Evolutionary conservation across 768 basidiomycete species (phyloP).

Genomic region (Amyloporia xantha): DNA sequence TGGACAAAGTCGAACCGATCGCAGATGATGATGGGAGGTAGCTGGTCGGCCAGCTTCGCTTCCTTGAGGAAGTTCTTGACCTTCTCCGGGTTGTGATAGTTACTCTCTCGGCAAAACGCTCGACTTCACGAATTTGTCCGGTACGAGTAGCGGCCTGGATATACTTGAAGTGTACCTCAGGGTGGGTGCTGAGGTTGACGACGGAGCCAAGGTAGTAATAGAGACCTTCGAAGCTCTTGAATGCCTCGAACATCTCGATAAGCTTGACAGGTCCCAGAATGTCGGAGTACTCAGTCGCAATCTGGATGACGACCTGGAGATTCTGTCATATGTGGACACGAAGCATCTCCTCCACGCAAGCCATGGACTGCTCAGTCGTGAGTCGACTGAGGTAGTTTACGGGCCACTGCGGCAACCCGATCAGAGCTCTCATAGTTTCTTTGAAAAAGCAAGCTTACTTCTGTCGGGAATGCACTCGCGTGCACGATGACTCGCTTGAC

Average conservation of each 20-base stretch:
- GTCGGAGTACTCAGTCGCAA: constrained; percentile 98
- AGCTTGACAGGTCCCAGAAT: constrained; percentile 95
- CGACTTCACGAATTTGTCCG: constrained; percentile 97
- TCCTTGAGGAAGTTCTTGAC: constrained; percentile 99
- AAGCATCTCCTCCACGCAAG: constrained; percentile 96
- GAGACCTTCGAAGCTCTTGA: constrained; percentile 96
- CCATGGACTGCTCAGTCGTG: constrained; percentile 96
- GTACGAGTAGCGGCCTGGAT: constrained; percentile 98
- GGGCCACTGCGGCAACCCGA: constrained; percentile 60
- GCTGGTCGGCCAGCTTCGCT: constrained; percentile 91
- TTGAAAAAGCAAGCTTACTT: constrained; percentile 45
- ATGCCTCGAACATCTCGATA: constrained; percentile 97
- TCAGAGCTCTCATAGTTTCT: not conserved
- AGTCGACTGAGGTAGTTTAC: constrained; percentile 95
- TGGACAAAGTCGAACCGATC: constrained; percentile 99
- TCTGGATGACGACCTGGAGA: constrained; percentile 91
- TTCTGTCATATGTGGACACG: constrained; percentile 96
- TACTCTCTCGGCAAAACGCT: constrained; percentile 96
- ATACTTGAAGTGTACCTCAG: constrained; percentile 99
- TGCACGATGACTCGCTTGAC: constrained; percentile 98
- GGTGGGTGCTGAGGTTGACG: constrained; percentile 93
- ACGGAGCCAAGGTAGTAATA: constrained; percentile 99
- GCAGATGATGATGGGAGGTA: constrained; percentile 99
- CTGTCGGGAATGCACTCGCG: constrained; percentile 73
- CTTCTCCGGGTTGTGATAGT: constrained; percentile 97